Conservation (phyloP, 345 rosid species). For the Eucalyptus melliodora region DNA sequence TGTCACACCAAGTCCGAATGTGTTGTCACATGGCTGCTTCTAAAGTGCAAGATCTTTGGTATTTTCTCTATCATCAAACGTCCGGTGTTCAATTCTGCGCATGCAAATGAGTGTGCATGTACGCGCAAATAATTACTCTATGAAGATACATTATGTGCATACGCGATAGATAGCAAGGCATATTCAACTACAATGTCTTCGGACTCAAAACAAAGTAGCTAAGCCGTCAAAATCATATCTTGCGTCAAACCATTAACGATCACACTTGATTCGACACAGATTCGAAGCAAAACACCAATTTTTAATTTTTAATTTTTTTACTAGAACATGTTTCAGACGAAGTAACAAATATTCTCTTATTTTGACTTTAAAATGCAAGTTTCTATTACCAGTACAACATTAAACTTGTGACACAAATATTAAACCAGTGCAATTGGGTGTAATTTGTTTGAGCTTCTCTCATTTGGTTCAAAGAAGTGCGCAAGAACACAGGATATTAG, state of each 20-base stretch:
- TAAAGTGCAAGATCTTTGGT: background rate
- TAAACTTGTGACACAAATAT: background rate
- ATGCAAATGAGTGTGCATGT: too few relatives aligned
- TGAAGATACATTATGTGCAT: fast-evolving
- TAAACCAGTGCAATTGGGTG: fast-evolving
- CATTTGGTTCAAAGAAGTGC: background rate
- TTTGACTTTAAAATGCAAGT: background rate
- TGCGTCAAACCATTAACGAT: background rate
- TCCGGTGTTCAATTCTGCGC: too few relatives aligned
- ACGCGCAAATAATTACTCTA: too few relatives aligned
- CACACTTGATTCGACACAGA: background rate
- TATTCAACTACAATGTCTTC: background rate
- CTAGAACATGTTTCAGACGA: background rate
- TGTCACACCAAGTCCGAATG: too few relatives aligned
- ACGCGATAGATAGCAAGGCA: too few relatives aligned
- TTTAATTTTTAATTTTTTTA: too few relatives aligned
- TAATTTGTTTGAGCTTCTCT: background rate
- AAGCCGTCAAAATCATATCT: background rate
- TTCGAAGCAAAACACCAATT: background rate
- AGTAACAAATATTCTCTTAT: background rate
- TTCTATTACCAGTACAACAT: background rate
- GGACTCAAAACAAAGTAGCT: background rate
- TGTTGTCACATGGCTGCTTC: background rate
- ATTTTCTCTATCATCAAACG: too few relatives aligned
- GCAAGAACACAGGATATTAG: background rate